Conservation (phyloP, 2,329 filamentous ascomycete species). For the Ascochyta pisi region DNA sequence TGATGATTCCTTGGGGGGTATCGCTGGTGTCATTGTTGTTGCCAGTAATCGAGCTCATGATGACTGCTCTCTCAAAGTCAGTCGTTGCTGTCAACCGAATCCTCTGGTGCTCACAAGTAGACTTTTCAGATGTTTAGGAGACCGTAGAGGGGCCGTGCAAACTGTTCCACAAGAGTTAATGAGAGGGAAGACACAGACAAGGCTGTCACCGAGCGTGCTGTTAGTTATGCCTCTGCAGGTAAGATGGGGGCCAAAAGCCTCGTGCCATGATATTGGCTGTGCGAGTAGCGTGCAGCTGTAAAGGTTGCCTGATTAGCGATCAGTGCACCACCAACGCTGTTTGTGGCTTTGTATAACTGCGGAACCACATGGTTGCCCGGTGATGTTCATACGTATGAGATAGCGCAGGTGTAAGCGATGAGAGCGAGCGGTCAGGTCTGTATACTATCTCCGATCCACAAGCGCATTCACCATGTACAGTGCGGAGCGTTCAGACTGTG, state of each 20-base stretch:
- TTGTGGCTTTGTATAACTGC: background rate
- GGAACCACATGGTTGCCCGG: background rate
- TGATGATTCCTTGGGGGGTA: slow-evolving; percentile 67
- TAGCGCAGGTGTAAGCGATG: background rate
- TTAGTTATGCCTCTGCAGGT: background rate
- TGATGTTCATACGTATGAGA: background rate
- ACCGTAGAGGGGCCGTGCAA: too few species aligned
- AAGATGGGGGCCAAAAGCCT: slow-evolving; percentile 2
- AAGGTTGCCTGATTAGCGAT: background rate
- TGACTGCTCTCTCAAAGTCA: background rate
- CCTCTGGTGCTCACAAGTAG: background rate
- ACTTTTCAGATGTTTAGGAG: too few species aligned
- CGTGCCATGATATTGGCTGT: background rate
- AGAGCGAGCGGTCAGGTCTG: background rate
- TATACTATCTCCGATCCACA: background rate
- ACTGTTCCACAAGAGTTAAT: background rate
- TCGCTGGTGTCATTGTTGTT: slow-evolving; percentile 17
- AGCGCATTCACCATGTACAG: background rate
- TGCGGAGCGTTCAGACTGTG: background rate
- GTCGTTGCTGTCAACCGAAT: background rate
- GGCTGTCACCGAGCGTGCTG: background rate
- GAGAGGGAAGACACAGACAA: background rate
- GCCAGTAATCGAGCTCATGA: slow-evolving; percentile 27
- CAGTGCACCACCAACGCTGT: background rate
- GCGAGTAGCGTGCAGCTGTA: slow-evolving; percentile 1